Evolutionary conservation across 73 alveolate genomes (phyloP).

Genomic region (Blepharisma stoltei): DNA sequence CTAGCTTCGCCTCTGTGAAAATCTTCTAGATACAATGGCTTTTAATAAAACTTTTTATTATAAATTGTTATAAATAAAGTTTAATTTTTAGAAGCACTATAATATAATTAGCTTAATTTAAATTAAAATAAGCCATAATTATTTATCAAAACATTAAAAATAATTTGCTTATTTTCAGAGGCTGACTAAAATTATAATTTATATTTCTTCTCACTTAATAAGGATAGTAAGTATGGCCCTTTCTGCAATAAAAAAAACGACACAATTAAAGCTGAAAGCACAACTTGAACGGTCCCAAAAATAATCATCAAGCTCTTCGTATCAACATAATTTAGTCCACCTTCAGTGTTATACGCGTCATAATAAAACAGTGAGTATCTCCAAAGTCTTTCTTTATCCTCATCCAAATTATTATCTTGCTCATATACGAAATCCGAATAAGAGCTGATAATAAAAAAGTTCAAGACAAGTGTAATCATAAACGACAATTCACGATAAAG

Average conservation of each 20-base stretch:
- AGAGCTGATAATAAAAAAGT: background rate
- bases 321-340: slow-evolving; percentile 4
- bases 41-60: no score
- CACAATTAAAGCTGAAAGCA: background rate
- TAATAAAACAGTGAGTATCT: background rate
- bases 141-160: no score
- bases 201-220: no score
- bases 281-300: slow-evolving; percentile 26
- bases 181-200: no score
- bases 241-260: slow-evolving; percentile 6
- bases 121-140: no score
- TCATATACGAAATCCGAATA: slow-evolving; percentile 25
- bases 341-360: slow-evolving; percentile 12
- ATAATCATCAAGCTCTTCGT: background rate
- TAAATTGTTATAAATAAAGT: no score
- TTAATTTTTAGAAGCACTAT: no score
- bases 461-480: background rate
- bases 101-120: no score
- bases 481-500: slow-evolving; percentile 11
- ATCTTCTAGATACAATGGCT: no score
- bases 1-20: no score
- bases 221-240: slow-evolving; percentile 24
- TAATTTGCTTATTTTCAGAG: no score
- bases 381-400: background rate
- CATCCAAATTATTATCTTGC: background rate